A percentile compares a stretch with the other conserved stretches of the same genome.
These are phyloP conservation scores for Pythium angustatum DNA, from an alignment of 352 stramenopile species.

Conservation along the genomic window DNA sequence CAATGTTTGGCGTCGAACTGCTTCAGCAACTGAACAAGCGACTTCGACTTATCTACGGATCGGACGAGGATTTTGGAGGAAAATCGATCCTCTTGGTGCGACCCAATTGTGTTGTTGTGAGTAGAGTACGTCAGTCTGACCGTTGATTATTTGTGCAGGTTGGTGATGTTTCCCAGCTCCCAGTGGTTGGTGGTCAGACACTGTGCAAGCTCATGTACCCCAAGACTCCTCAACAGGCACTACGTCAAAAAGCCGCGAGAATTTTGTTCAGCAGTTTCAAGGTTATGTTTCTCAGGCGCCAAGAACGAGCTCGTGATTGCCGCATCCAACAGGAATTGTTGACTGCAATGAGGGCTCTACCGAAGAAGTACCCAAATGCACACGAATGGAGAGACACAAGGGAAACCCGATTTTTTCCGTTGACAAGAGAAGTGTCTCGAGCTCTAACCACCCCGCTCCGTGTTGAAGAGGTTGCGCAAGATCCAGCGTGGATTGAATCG, in stretches of 20 bases:
- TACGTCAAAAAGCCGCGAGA: background rate
- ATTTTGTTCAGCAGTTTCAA: background rate
- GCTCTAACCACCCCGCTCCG: background rate
- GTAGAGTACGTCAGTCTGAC: background rate
- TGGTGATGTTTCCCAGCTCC: slow-evolving; percentile 14
- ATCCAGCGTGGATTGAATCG: background rate
- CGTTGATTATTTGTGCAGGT: background rate
- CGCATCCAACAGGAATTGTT: background rate
- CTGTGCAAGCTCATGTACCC: background rate
- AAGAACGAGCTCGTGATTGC: slow-evolving; percentile 9
- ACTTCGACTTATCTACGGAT: slow-evolving; percentile 5
- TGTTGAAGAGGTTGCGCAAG: background rate
- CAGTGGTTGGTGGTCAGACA: background rate
- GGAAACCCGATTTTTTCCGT: background rate
- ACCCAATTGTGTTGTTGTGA: background rate
- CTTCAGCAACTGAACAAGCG: slow-evolving; percentile 7
- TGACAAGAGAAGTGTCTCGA: background rate
- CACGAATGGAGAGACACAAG: background rate
- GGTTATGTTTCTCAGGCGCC: background rate
- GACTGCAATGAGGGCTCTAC: background rate
- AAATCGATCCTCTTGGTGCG: slow-evolving; percentile 16
- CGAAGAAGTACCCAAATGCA: background rate
- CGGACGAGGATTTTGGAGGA: background rate
- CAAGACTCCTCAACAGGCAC: background rate
- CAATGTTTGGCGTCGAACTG: slow-evolving; percentile 5